Evolutionary conservation across 163 green algal genomes (phyloP), one percentile per base, ranked within the genome.

Genomic region (Picocystis sp.): DNA sequence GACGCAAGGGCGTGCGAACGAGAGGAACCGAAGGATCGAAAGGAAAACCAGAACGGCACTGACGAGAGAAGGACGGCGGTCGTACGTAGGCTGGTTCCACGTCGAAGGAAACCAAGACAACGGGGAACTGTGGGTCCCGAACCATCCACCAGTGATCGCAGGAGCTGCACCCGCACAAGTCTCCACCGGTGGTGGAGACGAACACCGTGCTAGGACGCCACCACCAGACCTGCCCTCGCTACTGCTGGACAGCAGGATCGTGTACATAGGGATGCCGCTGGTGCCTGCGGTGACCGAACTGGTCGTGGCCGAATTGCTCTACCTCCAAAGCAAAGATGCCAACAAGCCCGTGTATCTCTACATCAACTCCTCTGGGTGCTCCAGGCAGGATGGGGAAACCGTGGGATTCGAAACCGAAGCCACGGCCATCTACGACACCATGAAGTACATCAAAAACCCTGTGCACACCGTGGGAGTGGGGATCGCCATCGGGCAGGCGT

Each of bases 231-330:
- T 98, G 53, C 89, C 89, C 0, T 94, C 81, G 0, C 64, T 98
- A 41, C 72, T 98, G 29, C 82, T 97, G 23, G 84, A 98, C 67
- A 80, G 78, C 56, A 70, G 89, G n/a, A 98, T 98, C 56, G 73
- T 89, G 0, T 98, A 94, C 70, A 66, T 98, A 21, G 89, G 89
- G 51, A 97, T 98, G 89, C 89, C 89, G 58, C 70, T 98, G 17
- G 90, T 98, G 25, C 83, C 90, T 23, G 87, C 89, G 5, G 90
- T 98, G 13, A 97, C 90, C 38, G 90, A 98, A 80, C 80, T 98
- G 12, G 92, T 98, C 60, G 78, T 96, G 19, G 89, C 85, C 29
- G 85, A 98, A 75, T 73, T 98, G 21, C 72, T 98, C 3, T 98
- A 97, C 70, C 71, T 98, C 23, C 85, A 97, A 67, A 87, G 93